Base-by-base conservation (phyloP, 331 rosid species). In the Quercus tomentella region DNA sequence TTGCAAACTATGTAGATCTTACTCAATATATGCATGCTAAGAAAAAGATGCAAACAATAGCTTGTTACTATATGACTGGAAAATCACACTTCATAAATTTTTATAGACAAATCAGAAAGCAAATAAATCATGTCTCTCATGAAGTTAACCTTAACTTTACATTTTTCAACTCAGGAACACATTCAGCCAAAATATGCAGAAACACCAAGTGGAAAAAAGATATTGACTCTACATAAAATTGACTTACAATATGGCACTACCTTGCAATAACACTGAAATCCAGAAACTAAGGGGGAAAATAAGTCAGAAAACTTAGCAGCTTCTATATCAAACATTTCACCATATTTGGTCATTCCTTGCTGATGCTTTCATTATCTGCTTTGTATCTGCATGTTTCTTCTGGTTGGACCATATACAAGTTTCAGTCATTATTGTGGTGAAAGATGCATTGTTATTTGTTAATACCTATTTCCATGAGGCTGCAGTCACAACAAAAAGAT, bases 401-500 rank as follows among this genome's bases (percentile, higher is more conserved):
- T 17, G 12, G 57, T 68, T 30, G 15, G 58, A 31, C 10, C 60
- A 25, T 56, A 54, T 31, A 74, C 67, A 56, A 63, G 60, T 43
- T 71, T 18, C 76, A 26, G 71, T 54, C 35, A 70, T 51, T 63
- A 57, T 61, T 69, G 56, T 72, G 62, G 70, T 65, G 65, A 70
- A 54, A 70, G 77, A 79, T 81, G 86, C 78, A 75, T 43, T 62
- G 56, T 82, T 69, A 89, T 73, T 43, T 62, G 56, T 82, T 69
- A 89, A 82, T 83, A 73, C 86, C 87, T 80, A 79, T 82, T 83
- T 81, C 87, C 93, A 72, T 82, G 76, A 76, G 83, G 69, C 97
- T 92, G 90, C 87, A 87, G 6, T 45, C 52, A 70, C 31, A 79
- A 66, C 71, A 14, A 82, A 54, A 2, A 51, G 62, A 35, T 23